Evolutionary conservation across 2,329 filamentous ascomycete species (phyloP), one percentile per base, ranked within the genome.

Genomic region (Penicillium sp.): DNA sequence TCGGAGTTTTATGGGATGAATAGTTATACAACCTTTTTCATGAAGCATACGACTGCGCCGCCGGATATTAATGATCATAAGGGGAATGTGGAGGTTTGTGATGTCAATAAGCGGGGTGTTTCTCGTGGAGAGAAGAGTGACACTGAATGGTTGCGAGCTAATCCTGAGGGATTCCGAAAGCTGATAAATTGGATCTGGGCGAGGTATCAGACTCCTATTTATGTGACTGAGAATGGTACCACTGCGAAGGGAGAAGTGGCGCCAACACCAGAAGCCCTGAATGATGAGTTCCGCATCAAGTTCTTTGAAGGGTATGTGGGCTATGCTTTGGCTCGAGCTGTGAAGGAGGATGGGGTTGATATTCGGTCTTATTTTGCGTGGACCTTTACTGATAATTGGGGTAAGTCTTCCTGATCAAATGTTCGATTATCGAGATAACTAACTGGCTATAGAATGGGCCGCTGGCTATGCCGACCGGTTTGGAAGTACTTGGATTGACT

Each of bases 1-100:
- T 92, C 91, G 70, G 90, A 93, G 78, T 93, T 93, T 76, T 93
- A 93, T 75, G 90, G 90, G 71, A 91, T 92, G 89, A 93, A 93
- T 79, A 88, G 90, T 78, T 93, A 93, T 79, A 91, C 89, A 21
- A 87, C 90, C 68, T 90, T 92, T 79, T 93, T 90, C 76, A 84
- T 93, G 76, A 86, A 86, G 75, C 87, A 92, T 77, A 84, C 84
- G 68, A 79, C 81, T 26, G 82, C 81, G 2, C 76, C 81, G 0
- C 54, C 68, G 9, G 68, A 70, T 52, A 55, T 79, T 10, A 83
- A 89, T 54, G 90, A 93, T 77, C 87, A 86, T 74, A 78, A 85
- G 39, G 90, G 90, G 48, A 88, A 93, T 75, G 78, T 93, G 37
- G 87, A 91, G 65, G 81, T 85, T 2, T 80, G 85, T 49, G 84